These are phyloP conservation scores for Backusella australiensis DNA, from an alignment of 192 early-diverging fungal species.

Conservation along the genomic window DNA sequence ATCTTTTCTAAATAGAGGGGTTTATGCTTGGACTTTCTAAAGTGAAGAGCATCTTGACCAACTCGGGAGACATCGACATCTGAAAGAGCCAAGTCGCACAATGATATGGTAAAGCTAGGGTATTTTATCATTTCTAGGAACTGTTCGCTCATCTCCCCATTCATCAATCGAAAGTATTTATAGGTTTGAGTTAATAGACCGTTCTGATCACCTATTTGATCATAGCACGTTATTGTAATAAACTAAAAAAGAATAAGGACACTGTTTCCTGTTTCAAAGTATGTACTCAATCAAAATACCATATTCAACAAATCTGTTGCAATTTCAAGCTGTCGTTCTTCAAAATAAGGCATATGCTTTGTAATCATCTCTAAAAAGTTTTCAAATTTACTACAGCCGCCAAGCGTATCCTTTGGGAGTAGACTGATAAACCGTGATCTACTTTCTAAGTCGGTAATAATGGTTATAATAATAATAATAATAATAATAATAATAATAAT, in stretches of 20 bases:
- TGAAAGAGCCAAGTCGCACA: background rate
- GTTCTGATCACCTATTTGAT: background rate
- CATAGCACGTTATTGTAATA: background rate
- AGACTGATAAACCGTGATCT: background rate
- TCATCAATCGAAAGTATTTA: background rate
- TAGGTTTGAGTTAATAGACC: background rate
- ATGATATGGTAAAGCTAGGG: background rate
- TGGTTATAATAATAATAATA: no score
- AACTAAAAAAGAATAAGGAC: background rate
- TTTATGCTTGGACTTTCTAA: background rate
- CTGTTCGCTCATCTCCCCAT: background rate
- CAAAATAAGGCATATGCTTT: background rate
- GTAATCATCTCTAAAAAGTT: background rate
- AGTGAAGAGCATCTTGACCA: background rate
- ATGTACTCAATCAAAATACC: background rate
- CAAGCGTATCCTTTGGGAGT: background rate
- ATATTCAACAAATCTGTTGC: background rate
- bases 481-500: background rate
- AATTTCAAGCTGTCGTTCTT: background rate
- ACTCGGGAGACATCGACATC: background rate
- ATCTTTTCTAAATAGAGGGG: slow-evolving; percentile 10
- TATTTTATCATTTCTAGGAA: slow-evolving; percentile 2
- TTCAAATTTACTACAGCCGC: background rate
- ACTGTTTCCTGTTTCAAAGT: background rate
- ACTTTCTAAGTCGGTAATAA: no score